These are phyloP conservation scores for Melampsora americana DNA, from an alignment of 1,284 basidiomycete species.

Conservation along the genomic window DNA sequence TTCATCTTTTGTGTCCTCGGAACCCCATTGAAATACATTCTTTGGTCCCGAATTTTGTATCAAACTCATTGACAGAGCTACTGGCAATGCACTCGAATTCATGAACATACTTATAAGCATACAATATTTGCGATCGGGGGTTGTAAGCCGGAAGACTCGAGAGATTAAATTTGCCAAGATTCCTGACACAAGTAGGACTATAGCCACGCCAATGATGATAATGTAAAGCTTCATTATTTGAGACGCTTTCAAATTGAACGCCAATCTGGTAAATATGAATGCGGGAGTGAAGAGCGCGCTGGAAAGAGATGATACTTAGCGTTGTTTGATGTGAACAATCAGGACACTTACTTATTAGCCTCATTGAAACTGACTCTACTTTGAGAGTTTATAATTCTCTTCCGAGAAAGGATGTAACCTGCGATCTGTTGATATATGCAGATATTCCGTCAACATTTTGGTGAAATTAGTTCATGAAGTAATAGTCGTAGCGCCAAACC, in stretches of 20 bases:
- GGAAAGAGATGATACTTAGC: conserved; percentile 34
- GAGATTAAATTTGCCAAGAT: conserved; percentile 51
- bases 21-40: conserved; percentile 48
- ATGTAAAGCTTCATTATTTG: conserved; percentile 55
- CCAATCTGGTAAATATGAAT: conserved; percentile 56
- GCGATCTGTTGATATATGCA: conserved; percentile 46
- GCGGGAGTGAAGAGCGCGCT: conserved; percentile 52
- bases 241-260: conserved; percentile 56
- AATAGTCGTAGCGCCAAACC: neutral
- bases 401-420: conserved; percentile 54
- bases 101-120: conserved; percentile 48
- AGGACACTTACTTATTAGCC: conserved; percentile 14
- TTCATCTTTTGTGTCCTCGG: conserved; percentile 49
- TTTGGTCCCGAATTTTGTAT: conserved; percentile 52
- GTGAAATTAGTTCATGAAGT: neutral
- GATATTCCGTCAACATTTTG: neutral
- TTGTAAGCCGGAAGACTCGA: conserved; percentile 52
- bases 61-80: conserved; percentile 57
- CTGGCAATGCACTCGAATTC: conserved; percentile 54
- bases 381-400: conserved; percentile 55
- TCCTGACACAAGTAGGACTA: conserved; percentile 54
- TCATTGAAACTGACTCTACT: conserved; percentile 51
- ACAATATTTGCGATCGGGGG: conserved; percentile 56
- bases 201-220: conserved; percentile 55
- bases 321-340: too few species aligned